A percentile compares a stretch with the other conserved stretches of the same genome.
Evolutionary conservation across 2,329 filamentous ascomycete genomes (phyloP).

Genomic region (Daldinia sp.): DNA sequence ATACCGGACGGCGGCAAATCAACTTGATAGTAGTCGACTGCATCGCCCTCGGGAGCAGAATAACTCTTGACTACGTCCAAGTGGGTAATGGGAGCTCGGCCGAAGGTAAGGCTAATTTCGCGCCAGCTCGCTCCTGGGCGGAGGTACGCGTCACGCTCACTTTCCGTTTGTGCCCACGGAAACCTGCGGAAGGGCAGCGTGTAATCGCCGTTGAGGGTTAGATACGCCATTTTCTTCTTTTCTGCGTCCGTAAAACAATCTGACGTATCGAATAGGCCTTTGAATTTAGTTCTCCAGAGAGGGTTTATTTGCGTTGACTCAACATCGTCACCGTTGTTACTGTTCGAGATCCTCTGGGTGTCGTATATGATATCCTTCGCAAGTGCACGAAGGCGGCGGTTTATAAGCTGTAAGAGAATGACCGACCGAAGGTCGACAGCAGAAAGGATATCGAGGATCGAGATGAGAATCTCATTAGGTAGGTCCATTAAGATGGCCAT

Average conservation of each 20-base stretch:
- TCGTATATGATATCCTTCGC: slow-evolving; percentile 30
- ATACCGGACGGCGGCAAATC: slow-evolving; percentile 40
- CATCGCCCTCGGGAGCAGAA: slow-evolving; percentile 30
- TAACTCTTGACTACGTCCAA: slow-evolving; percentile 42
- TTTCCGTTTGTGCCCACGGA: slow-evolving; percentile 34
- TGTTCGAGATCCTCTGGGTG: slow-evolving; percentile 2
- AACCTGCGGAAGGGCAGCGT: slow-evolving; percentile 43
- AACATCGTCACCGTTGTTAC: not conserved
- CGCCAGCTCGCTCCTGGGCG: slow-evolving; percentile 45
- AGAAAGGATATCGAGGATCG: slow-evolving; percentile 35
- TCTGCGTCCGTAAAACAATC: slow-evolving; percentile 39
- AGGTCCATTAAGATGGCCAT: slow-evolving; percentile 34
- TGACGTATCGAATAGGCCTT: slow-evolving; percentile 37
- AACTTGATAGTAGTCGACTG: slow-evolving; percentile 41
- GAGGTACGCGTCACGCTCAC: slow-evolving; percentile 29
- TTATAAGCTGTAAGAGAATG: slow-evolving; percentile 35
- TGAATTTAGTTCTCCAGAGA: slow-evolving; percentile 36
- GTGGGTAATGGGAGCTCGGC: slow-evolving; percentile 43
- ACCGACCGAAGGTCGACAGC: slow-evolving; percentile 35
- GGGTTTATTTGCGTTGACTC: slow-evolving; percentile 30
- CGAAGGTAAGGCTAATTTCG: slow-evolving; percentile 39
- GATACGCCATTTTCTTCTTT: slow-evolving; percentile 22
- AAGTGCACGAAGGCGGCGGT: slow-evolving; percentile 25
- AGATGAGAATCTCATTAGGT: slow-evolving; percentile 41
- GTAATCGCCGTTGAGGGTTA: slow-evolving; percentile 39